A percentile compares a stretch with the other conserved stretches of the same genome.
phyloP scores from a whole-genome alignment of 768 basidiomycete species.

The Rhizopogon vinicolor region DNA sequence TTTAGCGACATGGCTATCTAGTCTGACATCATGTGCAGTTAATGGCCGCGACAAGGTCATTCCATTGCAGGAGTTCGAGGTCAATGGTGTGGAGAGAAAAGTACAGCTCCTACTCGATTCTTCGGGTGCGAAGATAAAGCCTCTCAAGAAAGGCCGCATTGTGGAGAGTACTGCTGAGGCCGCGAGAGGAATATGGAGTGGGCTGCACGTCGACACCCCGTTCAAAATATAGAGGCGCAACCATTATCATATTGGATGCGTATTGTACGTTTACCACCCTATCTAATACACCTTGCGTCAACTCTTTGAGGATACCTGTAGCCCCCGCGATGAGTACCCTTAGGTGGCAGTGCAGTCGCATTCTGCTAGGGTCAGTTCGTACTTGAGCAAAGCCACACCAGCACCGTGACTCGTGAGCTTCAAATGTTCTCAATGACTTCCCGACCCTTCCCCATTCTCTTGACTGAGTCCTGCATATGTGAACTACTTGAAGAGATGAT shows the following conservation, averaged over 20 bases:
- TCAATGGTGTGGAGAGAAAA: slow-evolving; percentile 71
- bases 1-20: neutral
- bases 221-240: slow-evolving; percentile 37
- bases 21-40: slow-evolving; percentile 40
- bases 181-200: slow-evolving; percentile 87
- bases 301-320: neutral
- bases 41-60: slow-evolving; percentile 89
- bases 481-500: too few species aligned
- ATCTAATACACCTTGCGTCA: neutral
- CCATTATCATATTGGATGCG: slow-evolving; percentile 4
- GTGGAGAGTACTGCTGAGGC: slow-evolving; percentile 80
- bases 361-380: too few species aligned
- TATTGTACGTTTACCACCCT: slow-evolving; percentile 1
- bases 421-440: too few species aligned
- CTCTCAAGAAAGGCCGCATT: slow-evolving; percentile 58
- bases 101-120: slow-evolving; percentile 81
- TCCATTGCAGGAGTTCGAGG: slow-evolving; percentile 69
- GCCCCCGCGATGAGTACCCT: neutral
- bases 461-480: too few species aligned
- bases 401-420: too few species aligned
- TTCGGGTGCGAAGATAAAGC: slow-evolving; percentile 81
- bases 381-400: too few species aligned
- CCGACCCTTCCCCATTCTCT: too few species aligned
- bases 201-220: slow-evolving; percentile 75
- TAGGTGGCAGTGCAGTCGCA: too few species aligned